Base-by-base conservation (phyloP, 2,329 filamentous ascomycete species). In the Aspergillus texensis region DNA sequence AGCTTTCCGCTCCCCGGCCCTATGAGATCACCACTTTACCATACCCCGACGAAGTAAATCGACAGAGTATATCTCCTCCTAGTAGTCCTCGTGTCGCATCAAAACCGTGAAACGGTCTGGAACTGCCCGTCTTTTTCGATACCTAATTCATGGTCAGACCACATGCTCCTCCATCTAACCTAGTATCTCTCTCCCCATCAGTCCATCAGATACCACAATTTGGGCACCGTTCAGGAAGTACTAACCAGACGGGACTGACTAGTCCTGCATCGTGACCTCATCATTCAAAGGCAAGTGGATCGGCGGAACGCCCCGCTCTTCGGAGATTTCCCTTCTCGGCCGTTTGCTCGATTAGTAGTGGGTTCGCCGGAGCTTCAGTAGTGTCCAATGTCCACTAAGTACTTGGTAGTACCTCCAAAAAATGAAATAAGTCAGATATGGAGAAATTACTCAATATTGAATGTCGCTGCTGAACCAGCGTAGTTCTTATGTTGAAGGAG, bases 221-320 rank as follows among this genome's bases (percentile, higher is more conserved):
- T 30, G 24, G 41, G 21, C 48, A 30, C 24, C 9, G 39, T 41
- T 41, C 39, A 41, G 39, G 16, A 41, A 41, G 39, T 41, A 41
- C 6, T 41, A 41, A 41, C 19, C 39, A n/a, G 39, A 41, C 8
- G 10, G 28, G n/a, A 24, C 30, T 24, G n/a, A 24, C 30, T 24
- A 59, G 30, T 52, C 48, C 43, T 58, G 32, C 54, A 62, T 34
- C 60, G 63, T 67, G 66, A 67, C 66, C 65, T 67, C 66, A 67
- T 67, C 62, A 64, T 14, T 28, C 50, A 16, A 10, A n/a, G 26
- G 10, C 24, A 26, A 36, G 60, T 58, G 58, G 62, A 63, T 61
- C 62, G 19, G 41, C 58, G 57, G 52, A 65, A 57, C 43, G 57
- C 62, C 58, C 62, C 62, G 61, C 61, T 59, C n/a, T 52, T 63